Evolutionary conservation across 2,329 filamentous ascomycete species (phyloP).

Genomic region (Cladosporium cucumerinum): DNA sequence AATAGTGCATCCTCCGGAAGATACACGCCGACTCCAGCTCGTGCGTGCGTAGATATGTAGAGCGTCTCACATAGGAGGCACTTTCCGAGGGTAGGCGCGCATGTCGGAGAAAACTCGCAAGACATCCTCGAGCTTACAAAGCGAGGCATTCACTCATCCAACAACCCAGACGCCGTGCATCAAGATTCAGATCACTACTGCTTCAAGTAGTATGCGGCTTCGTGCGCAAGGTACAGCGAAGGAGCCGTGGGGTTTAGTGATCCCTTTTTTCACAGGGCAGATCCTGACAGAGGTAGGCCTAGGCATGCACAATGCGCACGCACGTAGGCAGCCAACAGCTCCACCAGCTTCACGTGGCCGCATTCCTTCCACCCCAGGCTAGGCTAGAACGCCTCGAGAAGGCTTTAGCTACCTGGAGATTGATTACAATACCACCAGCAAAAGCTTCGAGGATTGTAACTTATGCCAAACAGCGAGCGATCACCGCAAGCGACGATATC

Average conservation of each 20-base stretch:
- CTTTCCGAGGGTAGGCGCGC: background rate
- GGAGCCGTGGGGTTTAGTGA: constrained; percentile 5
- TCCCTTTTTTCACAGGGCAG: background rate
- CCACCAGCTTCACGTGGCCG: constrained; percentile 3
- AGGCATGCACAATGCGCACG: background rate
- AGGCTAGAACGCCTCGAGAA: background rate
- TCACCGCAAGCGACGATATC: background rate
- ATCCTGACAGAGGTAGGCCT: background rate
- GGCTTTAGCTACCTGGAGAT: background rate
- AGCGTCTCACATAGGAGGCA: background rate
- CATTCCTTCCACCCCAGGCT: constrained; percentile 1
- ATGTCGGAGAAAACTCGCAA: background rate
- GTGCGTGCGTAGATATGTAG: background rate
- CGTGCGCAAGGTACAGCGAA: background rate
- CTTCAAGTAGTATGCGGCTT: background rate
- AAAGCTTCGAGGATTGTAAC: background rate
- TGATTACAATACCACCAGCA: background rate
- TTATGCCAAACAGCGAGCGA: background rate
- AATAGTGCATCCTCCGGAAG: background rate
- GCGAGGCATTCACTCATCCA: background rate
- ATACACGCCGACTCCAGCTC: background rate
- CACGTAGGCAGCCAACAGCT: background rate
- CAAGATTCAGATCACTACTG: background rate
- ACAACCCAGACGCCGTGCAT: background rate
- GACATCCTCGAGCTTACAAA: background rate